A percentile compares a stretch with the other conserved stretches of the same genome.
These are phyloP conservation scores for Ramularia endophylla DNA, from an alignment of 2,329 filamentous ascomycete genomes.

Conservation along the genomic window DNA sequence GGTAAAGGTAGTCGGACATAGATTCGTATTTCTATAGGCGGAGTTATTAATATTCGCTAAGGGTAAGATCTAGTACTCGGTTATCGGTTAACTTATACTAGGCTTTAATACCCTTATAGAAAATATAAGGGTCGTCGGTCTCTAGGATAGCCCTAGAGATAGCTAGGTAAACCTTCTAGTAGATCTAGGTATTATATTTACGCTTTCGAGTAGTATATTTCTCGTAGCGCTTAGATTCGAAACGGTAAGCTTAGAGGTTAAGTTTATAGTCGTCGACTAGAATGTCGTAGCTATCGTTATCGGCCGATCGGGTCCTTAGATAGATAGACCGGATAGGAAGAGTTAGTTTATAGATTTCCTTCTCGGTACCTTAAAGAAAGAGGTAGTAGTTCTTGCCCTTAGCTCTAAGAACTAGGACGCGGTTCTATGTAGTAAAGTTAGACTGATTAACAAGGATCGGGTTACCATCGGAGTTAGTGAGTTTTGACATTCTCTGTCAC, in stretches of 20 bases:
- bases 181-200: neutral
- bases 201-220: neutral
- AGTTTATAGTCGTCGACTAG: neutral
- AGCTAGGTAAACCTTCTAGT: neutral
- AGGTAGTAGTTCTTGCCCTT: neutral
- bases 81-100: neutral
- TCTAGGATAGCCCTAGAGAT: neutral
- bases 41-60: neutral
- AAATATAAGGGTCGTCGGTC: neutral
- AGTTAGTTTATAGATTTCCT: neutral
- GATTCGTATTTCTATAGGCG: neutral
- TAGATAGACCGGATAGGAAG: neutral
- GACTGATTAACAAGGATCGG: neutral
- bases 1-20: neutral
- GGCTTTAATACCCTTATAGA: neutral
- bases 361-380: neutral
- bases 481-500: neutral
- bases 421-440: neutral
- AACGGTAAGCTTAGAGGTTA: neutral
- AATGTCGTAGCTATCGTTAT: neutral
- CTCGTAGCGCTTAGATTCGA: neutral
- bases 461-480: neutral
- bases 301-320: neutral
- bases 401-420: neutral
- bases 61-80: neutral